Percentiles rank a stretch among this genome's conserved stretches.
phyloP scores from a whole-genome alignment of 306 rosid species.

The Medicago lupulina region DNA sequence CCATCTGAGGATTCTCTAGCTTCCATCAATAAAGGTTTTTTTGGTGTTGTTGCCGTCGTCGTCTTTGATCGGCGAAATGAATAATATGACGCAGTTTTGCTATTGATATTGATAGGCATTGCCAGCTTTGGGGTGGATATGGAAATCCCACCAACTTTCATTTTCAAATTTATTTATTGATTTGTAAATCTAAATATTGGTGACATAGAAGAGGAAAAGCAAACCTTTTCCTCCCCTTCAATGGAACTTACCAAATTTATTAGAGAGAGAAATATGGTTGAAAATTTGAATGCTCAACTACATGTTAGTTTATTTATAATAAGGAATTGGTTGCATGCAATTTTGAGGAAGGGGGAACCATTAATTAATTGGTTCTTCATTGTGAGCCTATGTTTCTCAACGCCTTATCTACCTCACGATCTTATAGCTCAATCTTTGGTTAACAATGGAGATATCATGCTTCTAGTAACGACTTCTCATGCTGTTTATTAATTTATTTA shows the following conservation, averaged over 20 bases:
- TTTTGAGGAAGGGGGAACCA: neutral
- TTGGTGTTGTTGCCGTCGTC: neutral
- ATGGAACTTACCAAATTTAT: neutral
- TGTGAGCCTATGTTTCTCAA: neutral
- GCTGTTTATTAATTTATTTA: too few relatives aligned
- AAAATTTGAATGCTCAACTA: neutral
- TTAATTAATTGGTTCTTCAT: neutral
- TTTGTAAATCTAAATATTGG: neutral
- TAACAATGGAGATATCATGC: neutral
- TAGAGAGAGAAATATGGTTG: neutral
- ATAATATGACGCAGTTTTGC: neutral
- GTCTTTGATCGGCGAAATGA: neutral
- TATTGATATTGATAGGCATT: neutral
- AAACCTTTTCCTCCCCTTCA: constrained; percentile 28
- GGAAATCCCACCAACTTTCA: constrained; percentile 20
- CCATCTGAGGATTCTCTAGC: constrained; percentile 34
- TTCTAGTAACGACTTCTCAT: too few relatives aligned
- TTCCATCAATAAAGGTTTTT: constrained; percentile 31
- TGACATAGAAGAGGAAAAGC: constrained; percentile 11
- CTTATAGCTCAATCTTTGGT: constrained; percentile 1
- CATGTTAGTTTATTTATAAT: neutral
- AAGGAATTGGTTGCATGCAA: neutral
- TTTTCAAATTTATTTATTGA: neutral
- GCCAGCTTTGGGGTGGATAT: neutral
- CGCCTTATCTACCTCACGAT: neutral